Percentiles rank a stretch among this genome's conserved stretches.
Evolutionary conservation across 2,329 filamentous ascomycete genomes (phyloP).

Genomic region (Fusarium napiforme): DNA sequence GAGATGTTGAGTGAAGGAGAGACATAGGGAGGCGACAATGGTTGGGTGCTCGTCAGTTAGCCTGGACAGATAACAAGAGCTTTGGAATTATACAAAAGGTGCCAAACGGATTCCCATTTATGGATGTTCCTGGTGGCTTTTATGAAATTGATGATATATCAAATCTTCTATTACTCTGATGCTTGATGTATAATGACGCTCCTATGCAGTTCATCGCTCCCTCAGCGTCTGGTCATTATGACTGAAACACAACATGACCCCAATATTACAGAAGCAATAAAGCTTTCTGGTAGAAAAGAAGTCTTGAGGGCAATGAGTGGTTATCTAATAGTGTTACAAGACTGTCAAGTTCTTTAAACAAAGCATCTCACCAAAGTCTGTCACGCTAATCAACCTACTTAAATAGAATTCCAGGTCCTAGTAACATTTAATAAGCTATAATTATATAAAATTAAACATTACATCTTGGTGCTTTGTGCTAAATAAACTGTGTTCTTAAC

Average conservation of each 20-base stretch:
- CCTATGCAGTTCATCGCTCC: background rate
- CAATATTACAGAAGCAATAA: background rate
- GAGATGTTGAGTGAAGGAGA: background rate
- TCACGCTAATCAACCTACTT: accelerated
- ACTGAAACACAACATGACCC: background rate
- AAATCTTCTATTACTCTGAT: accelerated
- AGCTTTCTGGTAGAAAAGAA: accelerated
- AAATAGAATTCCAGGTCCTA: accelerated
- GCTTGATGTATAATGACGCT: background rate
- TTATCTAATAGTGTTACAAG: accelerated
- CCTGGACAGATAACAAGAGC: background rate
- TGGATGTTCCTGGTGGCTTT: background rate
- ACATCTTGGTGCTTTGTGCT: accelerated
- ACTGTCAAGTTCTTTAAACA: accelerated
- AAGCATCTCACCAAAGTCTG: accelerated
- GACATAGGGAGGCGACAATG: accelerated
- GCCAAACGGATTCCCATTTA: background rate
- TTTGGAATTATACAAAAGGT: background rate
- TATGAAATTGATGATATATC: background rate
- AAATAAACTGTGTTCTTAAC: accelerated
- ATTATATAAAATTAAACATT: accelerated
- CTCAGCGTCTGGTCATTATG: background rate
- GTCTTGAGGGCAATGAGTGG: accelerated
- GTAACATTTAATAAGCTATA: accelerated
- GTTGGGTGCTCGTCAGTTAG: background rate